Percentiles rank a stretch among this genome's conserved stretches.
These are phyloP conservation scores for Diaporthe aspalathi DNA, from an alignment of 2,329 filamentous ascomycete species.

Conservation along the genomic window DNA sequence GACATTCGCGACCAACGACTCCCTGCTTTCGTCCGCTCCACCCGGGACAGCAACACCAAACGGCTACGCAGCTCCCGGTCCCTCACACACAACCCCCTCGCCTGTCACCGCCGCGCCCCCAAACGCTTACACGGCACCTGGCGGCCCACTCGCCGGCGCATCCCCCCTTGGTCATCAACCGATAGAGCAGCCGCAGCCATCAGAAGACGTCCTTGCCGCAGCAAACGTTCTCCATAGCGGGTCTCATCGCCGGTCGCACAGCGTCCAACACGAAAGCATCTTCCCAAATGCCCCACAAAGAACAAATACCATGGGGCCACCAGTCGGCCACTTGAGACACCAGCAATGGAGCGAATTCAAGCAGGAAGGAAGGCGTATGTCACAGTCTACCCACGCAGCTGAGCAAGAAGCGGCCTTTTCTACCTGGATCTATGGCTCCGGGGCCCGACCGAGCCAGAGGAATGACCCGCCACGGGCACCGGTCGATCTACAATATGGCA, in stretches of 20 bases:
- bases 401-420: conserved; percentile 45
- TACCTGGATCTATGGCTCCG: conserved; percentile 28
- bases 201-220: conserved; percentile 69
- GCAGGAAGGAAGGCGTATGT: conserved; percentile 51
- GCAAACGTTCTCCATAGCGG: conserved; percentile 63
- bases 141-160: conserved; percentile 24
- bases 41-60: conserved; percentile 20
- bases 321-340: conserved; percentile 56
- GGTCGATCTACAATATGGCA: conserved; percentile 72
- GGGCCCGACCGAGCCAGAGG: conserved; percentile 39
- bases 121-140: conserved; percentile 2
- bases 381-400: conserved; percentile 43
- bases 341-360: conserved; percentile 57
- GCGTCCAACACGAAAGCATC: conserved; percentile 42
- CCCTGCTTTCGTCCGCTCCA: conserved; percentile 25
- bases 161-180: conserved; percentile 44
- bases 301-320: conserved; percentile 43
- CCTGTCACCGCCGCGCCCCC: neutral
- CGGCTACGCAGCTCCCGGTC: conserved; percentile 21
- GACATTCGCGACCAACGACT: conserved; percentile 13
- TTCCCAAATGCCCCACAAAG: conserved; percentile 18
- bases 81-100: conserved; percentile 19
- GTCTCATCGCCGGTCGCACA: conserved; percentile 44
- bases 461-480: conserved; percentile 48
- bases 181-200: conserved; percentile 48